These are phyloP conservation scores for Atkinsonella hypoxylon DNA, from an alignment of 2,329 filamentous ascomycete genomes.

Conservation along the genomic window DNA sequence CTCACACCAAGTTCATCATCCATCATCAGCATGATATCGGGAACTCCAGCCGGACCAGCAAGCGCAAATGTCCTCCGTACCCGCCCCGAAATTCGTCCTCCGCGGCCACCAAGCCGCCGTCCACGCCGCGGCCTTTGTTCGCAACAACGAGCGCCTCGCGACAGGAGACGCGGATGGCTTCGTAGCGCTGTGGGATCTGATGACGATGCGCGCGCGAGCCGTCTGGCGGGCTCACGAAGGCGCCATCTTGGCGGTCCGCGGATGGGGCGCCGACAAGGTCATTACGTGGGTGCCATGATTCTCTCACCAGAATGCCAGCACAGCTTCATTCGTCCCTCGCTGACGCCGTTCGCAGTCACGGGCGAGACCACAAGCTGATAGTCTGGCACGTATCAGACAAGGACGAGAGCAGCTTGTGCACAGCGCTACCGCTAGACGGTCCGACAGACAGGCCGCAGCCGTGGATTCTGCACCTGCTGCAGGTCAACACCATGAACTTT, in stretches of 20 bases:
- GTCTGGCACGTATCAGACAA: slow-evolving; percentile 63
- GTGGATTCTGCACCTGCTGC: slow-evolving; percentile 73
- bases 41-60: background rate
- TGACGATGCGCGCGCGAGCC: slow-evolving; percentile 65
- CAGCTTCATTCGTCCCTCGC: background rate
- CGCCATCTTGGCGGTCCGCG: slow-evolving; percentile 61
- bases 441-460: slow-evolving; percentile 46
- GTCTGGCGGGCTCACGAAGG: slow-evolving; percentile 80
- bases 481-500: slow-evolving; percentile 92
- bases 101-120: slow-evolving; percentile 76
- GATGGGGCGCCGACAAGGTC: slow-evolving; percentile 60
- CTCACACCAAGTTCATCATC: too few species aligned
- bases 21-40: too few species aligned
- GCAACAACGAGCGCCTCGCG: slow-evolving; percentile 61
- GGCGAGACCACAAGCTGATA: slow-evolving; percentile 73
- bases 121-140: slow-evolving; percentile 63
- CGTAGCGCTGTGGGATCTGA: slow-evolving; percentile 74
- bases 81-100: slow-evolving; percentile 50
- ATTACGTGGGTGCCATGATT: too few species aligned
- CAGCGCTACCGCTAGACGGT: slow-evolving; percentile 57
- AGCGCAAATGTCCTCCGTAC: slow-evolving; percentile 17
- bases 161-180: slow-evolving; percentile 88
- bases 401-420: slow-evolving; percentile 55
- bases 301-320: too few species aligned
- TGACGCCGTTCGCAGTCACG: slow-evolving; percentile 49